Conservation (phyloP, 2,329 filamentous ascomycete genomes). For the Talaromyces sp. region DNA sequence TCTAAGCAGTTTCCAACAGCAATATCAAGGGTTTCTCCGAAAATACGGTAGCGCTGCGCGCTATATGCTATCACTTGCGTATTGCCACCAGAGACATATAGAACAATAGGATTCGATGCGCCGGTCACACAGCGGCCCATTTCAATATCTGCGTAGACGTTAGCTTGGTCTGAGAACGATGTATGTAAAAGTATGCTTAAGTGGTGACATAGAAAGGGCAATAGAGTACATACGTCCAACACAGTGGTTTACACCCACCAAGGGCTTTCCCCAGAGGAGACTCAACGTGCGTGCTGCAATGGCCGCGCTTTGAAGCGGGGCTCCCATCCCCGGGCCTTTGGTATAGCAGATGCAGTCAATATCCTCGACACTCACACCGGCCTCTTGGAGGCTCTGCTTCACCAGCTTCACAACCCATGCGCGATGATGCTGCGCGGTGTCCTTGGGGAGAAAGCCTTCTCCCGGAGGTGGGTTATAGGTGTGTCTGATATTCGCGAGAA, state of each 20-base stretch:
- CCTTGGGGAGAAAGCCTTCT: slow-evolving; percentile 91
- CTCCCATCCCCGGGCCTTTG: slow-evolving; percentile 92
- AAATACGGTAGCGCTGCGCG: slow-evolving; percentile 91
- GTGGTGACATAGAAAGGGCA: not conserved
- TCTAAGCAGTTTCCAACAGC: slow-evolving; percentile 97
- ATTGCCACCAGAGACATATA: slow-evolving; percentile 95
- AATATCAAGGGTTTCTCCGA: slow-evolving; percentile 95
- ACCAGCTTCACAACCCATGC: slow-evolving; percentile 77
- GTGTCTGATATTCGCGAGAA: slow-evolving; percentile 91
- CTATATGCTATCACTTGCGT: slow-evolving; percentile 98
- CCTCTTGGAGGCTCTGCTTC: slow-evolving; percentile 69
- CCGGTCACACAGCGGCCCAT: slow-evolving; percentile 94
- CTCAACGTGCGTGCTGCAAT: slow-evolving; percentile 76
- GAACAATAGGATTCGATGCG: slow-evolving; percentile 82
- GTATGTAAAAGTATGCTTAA: not conserved
- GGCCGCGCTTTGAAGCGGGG: slow-evolving; percentile 80
- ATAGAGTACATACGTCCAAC: slow-evolving; percentile 61
- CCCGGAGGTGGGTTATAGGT: slow-evolving; percentile 90
- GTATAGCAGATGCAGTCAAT: slow-evolving; percentile 95
- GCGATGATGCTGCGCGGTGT: slow-evolving; percentile 90
- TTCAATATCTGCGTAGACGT: slow-evolving; percentile 64
- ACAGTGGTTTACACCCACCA: slow-evolving; percentile 96
- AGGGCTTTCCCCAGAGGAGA: slow-evolving; percentile 78
- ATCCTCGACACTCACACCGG: slow-evolving; percentile 57
- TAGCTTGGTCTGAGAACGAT: not conserved